These are phyloP conservation scores for Globisporangium irregulare DNA, from an alignment of 352 stramenopile species.

Conservation along the genomic window DNA sequence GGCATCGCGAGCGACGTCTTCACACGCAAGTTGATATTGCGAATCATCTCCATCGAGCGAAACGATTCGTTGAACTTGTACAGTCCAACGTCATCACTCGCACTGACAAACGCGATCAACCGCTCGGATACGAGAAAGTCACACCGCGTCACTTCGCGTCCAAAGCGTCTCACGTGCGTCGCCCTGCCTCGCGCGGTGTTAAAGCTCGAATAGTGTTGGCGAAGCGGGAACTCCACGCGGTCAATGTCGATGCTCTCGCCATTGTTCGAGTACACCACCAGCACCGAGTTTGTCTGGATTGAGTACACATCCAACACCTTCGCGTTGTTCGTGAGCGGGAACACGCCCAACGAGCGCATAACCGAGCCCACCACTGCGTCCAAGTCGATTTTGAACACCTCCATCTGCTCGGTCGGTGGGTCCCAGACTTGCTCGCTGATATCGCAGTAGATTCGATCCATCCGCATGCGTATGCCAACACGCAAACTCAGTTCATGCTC, in stretches of 20 bases:
- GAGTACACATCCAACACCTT: conserved; percentile 13
- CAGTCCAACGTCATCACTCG: conserved; percentile 1
- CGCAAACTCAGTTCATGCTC: background rate
- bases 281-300: conserved; percentile 9
- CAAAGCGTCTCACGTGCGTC: conserved; percentile 3
- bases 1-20: conserved; percentile 19
- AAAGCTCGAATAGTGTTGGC: background rate
- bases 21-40: conserved; percentile 13
- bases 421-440: conserved; percentile 14
- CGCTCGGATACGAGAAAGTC: conserved; percentile 7
- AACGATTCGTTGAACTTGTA: conserved; percentile 23
- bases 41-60: conserved; percentile 15
- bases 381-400: conserved; percentile 18
- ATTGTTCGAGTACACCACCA: conserved; percentile 7
- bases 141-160: conserved; percentile 3
- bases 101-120: conserved; percentile 10
- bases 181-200: no score
- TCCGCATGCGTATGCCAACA: conserved; percentile 1
- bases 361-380: background rate
- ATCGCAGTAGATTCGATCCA: conserved; percentile 2
- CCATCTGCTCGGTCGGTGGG: conserved; percentile 12
- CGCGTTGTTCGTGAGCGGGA: background rate
- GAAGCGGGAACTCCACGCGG: conserved; percentile 14
- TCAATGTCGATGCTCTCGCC: conserved; percentile 1
- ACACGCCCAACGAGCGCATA: conserved; percentile 8